Conservation (phyloP, 192 early-diverging fungal species). For the Radiomyces spectabilis region DNA sequence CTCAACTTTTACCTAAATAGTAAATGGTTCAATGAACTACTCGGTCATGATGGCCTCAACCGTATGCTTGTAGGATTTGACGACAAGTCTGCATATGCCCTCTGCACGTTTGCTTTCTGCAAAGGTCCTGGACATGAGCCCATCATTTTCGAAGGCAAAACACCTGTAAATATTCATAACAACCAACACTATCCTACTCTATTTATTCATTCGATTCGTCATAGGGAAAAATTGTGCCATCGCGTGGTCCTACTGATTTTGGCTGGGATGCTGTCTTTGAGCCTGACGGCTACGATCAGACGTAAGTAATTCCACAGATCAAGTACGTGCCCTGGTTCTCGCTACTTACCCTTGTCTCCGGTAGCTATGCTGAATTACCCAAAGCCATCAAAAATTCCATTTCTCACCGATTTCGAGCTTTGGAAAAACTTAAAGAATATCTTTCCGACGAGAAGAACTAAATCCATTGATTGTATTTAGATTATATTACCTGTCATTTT, state of each 20-base stretch:
- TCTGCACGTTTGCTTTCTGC: constrained; percentile 89
- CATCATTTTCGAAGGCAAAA: constrained; percentile 82
- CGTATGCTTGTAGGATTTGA: constrained; percentile 82
- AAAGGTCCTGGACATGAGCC: constrained; percentile 75
- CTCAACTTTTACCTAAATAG: constrained; percentile 38
- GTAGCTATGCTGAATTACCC: constrained; percentile 85
- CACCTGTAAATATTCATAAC: no score
- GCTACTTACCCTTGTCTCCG: no score
- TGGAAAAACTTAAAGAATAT: constrained; percentile 66
- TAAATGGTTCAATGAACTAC: constrained; percentile 88
- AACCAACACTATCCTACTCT: no score
- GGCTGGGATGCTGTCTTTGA: constrained; percentile 97
- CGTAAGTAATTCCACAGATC: no score
- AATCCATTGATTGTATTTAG: no score
- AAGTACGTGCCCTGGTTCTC: no score
- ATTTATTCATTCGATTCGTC: no score
- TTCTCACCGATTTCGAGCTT: constrained; percentile 78
- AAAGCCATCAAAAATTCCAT: constrained; percentile 81
- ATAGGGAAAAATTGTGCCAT: constrained; percentile 77
- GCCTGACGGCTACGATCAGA: constrained; percentile 66
- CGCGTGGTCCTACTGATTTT: constrained; percentile 77
- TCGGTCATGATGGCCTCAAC: constrained; percentile 78
- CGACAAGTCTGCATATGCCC: constrained; percentile 80
- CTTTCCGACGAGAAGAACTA: no score
- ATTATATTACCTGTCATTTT: no score